Evolutionary conservation across 192 early-diverging fungal species (phyloP).

Genomic region (Coemansia reversa): DNA sequence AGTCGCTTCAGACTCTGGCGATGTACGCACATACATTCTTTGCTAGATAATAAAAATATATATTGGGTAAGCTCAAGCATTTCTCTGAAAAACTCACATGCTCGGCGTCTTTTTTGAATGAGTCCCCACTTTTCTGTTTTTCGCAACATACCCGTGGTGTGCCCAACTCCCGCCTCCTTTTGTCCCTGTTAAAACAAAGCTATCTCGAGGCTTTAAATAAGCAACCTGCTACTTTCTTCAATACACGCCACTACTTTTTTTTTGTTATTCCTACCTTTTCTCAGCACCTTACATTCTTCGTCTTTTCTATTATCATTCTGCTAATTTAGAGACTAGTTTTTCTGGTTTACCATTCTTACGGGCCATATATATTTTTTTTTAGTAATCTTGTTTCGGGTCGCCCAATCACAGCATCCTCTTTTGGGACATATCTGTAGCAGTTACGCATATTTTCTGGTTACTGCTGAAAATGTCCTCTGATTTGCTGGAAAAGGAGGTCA

Average conservation of each 20-base stretch:
- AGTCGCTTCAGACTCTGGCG: no score
- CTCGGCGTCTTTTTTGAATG: not conserved
- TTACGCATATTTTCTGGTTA: not conserved
- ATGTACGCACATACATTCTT: no score
- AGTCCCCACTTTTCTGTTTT: not conserved
- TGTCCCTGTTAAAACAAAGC: not conserved
- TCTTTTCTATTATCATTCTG: not conserved
- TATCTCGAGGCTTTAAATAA: not conserved
- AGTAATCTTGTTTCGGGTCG: not conserved
- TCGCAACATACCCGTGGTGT: not conserved
- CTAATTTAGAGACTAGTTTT: not conserved
- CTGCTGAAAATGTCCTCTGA: slow-evolving; percentile 21
- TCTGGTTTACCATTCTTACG: not conserved
- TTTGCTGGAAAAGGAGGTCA: slow-evolving; percentile 14
- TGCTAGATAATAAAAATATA: no score
- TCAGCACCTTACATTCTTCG: not conserved
- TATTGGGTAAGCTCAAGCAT: no score
- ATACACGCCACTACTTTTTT: not conserved
- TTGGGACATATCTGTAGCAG: no score
- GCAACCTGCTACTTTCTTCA: not conserved
- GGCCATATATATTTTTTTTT: not conserved
- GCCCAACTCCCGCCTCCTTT: not conserved
- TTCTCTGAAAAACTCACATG: no score
- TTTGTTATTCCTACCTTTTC: not conserved
- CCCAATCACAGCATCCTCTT: not conserved